Percentiles rank a stretch among this genome's conserved stretches.
Evolutionary conservation across 2,329 filamentous ascomycete genomes (phyloP).

Genomic region (Sporothrix inflata): DNA sequence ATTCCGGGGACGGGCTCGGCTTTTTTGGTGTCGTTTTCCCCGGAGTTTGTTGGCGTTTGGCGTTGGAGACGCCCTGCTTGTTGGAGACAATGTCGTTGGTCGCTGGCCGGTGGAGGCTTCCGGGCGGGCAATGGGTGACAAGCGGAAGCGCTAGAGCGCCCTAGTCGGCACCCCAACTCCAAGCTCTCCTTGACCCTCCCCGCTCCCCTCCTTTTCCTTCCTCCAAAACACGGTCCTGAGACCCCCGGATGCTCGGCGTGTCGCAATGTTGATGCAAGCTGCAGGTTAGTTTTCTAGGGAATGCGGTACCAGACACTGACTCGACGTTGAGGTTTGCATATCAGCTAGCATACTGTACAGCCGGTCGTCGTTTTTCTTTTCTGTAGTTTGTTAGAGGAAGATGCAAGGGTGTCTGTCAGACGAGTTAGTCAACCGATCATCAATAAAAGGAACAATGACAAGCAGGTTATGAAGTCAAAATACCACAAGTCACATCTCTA

Average conservation of each 20-base stretch:
- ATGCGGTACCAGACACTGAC: background rate
- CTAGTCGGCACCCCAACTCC: background rate
- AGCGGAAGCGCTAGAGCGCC: background rate
- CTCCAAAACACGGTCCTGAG: background rate
- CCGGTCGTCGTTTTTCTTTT: background rate
- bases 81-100: background rate
- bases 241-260: slow-evolving; percentile 15
- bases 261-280: background rate
- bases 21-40: background rate
- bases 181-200: background rate
- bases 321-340: background rate
- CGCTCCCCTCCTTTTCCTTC: background rate
- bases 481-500: too few species aligned
- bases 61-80: too few species aligned
- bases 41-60: background rate
- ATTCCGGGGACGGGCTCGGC: slow-evolving; percentile 15
- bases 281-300: background rate
- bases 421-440: background rate
- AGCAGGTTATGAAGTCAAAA: background rate
- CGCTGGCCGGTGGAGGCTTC: background rate
- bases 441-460: background rate
- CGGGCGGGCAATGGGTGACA: background rate
- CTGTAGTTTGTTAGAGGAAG: background rate
- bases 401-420: background rate
- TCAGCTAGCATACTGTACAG: background rate